Base-by-base conservation (phyloP, 345 rosid genomes). In the Ailanthus altissimus region DNA sequence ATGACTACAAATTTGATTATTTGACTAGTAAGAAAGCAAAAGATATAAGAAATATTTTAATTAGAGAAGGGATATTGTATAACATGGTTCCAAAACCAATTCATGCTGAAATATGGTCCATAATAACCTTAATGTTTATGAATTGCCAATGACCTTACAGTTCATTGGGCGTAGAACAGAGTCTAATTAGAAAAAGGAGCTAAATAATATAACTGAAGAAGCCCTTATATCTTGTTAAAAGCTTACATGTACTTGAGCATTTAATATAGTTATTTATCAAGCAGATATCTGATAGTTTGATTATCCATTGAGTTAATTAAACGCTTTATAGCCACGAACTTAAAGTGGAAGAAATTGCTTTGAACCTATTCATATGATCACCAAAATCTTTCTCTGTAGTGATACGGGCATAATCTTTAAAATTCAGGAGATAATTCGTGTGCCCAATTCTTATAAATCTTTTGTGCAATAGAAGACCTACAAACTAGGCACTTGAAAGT, bases 81-180 rank as follows among this genome's bases (percentile, higher is more conserved):
- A 36, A 62, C 16, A 5, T 6, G 54, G 32, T 67, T 50, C 20
- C 42, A 50, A 25, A 51, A 51, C 60, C 46, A 70, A 28, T 8
- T 20, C 8, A 51, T 54, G 56, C 20, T 26, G 28, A 42, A 7
- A 10, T 13, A 25, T 64, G 20, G 68, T 16, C 46, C 16, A 40
- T 20, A 40, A 64, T 38, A 38, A 64, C 68, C 68, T 38, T 14
- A 15, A 36, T 8, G 10, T 64, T 16, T n/a, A 8, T 64, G 40
- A 10, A 64, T 20, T 64, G 15, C 68, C 23, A 20, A 64, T 3
- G 26, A 64, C 75, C 72, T 80, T 51, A 53, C 61, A 51, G 58
- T 47, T 57, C 62, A 68, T 54, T 49, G 50, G 65, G 45, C 38
- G n/a, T n/a, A 25, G 59, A 50, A 25, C 23, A 8, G n/a, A 14